phyloP scores from a whole-genome alignment of 2,329 filamentous ascomycete genomes.

The Trichoderma citrinoviride region DNA sequence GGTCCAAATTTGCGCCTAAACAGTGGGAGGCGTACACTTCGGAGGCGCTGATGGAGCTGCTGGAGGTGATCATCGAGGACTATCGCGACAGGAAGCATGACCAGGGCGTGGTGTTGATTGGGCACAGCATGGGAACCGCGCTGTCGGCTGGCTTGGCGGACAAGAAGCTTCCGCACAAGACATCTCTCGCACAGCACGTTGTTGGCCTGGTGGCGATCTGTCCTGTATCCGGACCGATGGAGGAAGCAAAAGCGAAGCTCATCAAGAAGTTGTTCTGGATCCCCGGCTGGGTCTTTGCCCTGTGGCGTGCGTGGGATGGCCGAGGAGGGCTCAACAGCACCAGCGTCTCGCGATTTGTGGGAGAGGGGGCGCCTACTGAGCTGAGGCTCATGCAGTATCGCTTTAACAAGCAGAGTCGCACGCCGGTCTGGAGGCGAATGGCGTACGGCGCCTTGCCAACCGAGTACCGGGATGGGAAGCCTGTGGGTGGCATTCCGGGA shows the following conservation, averaged over 20 bases:
- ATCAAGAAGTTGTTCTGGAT: conserved; percentile 61
- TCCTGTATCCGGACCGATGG: conserved; percentile 65
- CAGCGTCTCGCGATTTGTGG: conserved; percentile 77
- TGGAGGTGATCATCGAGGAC: conserved; percentile 70
- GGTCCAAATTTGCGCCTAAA: conserved; percentile 69
- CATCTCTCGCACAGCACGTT: conserved; percentile 60
- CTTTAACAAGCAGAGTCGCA: conserved; percentile 81
- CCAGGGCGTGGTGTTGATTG: conserved; percentile 77
- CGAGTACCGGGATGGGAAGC: conserved; percentile 48
- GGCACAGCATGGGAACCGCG: conserved; percentile 87
- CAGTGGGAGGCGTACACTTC: conserved; percentile 77
- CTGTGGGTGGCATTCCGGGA: conserved; percentile 65
- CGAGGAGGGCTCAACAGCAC: conserved; percentile 73
- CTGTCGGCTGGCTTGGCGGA: conserved; percentile 69
- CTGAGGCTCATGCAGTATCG: conserved; percentile 65
- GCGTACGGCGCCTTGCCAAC: conserved; percentile 66
- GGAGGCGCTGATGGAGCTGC: conserved; percentile 70
- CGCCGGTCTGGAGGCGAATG: conserved; percentile 80
- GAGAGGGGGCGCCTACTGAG: conserved; percentile 61
- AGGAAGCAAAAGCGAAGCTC: conserved; percentile 43
- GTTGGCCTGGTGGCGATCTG: conserved; percentile 78
- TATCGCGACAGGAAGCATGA: conserved; percentile 62
- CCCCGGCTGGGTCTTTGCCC: conserved; percentile 69
- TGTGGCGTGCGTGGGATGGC: conserved; percentile 75
- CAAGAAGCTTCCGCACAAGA: conserved; percentile 42